Percentiles rank a stretch among this genome's conserved stretches.
Conservation (phyloP, 768 basidiomycete species). For the Mrakia blollopis region DNA sequence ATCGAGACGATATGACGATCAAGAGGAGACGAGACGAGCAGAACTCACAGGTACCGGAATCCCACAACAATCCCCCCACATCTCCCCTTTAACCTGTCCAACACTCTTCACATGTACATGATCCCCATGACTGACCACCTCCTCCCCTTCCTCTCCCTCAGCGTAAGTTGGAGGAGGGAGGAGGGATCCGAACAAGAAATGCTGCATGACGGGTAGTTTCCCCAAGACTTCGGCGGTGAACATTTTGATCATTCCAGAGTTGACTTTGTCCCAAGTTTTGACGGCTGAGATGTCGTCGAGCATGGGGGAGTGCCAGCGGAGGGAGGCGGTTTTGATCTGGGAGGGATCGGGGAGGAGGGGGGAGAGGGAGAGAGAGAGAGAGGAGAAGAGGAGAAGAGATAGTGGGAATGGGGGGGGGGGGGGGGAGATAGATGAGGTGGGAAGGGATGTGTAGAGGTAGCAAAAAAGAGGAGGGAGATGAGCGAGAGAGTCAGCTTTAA, state of each 20-base stretch:
- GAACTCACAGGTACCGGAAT: constrained; percentile 63
- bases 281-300: constrained; percentile 92
- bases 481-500: not conserved
- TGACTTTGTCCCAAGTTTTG: constrained; percentile 85
- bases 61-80: constrained; percentile 74
- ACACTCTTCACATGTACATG: constrained; percentile 47
- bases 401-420: too few species aligned
- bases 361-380: not conserved
- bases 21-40: not conserved
- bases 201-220: constrained; percentile 92
- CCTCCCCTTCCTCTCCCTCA: constrained; percentile 17
- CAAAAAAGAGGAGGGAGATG: not conserved
- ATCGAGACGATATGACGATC: not conserved
- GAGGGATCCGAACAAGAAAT: constrained; percentile 87
- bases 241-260: constrained; percentile 96
- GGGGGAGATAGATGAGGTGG: not conserved
- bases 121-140: constrained; percentile 34
- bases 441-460: not conserved
- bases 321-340: constrained; percentile 34
- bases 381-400: too few species aligned
- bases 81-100: constrained; percentile 48
- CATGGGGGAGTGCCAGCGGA: constrained; percentile 99
- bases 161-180: constrained; percentile 46
- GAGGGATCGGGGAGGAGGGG: not conserved
- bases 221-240: constrained; percentile 89